These are phyloP conservation scores for Aspergillus biplanus DNA, from an alignment of 495 filamentous ascomycete genomes.

Conservation along the genomic window DNA sequence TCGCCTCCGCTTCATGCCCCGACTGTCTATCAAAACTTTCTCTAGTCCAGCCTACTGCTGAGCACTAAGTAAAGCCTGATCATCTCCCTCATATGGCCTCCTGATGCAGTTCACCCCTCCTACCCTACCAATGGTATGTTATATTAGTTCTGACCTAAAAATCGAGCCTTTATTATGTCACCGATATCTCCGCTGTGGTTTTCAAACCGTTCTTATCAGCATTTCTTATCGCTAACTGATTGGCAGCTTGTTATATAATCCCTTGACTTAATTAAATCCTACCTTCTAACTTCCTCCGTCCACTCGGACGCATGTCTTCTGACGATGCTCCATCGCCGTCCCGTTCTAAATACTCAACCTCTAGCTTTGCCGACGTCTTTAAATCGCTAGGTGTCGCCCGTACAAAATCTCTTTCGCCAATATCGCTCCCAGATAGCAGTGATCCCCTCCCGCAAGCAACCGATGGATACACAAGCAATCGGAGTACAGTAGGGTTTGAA, in stretches of 20 bases:
- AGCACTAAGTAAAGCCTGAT: constrained; percentile 20
- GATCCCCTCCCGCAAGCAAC: constrained; percentile 36
- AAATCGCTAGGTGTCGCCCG: constrained; percentile 48
- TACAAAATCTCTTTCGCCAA: constrained; percentile 44
- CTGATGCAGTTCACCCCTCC: constrained; percentile 13
- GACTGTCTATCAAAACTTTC: constrained; percentile 6
- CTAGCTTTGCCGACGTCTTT: constrained; percentile 51
- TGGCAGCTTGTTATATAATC: constrained; percentile 26
- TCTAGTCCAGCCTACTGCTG: constrained; percentile 13
- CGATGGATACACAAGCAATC: constrained; percentile 37
- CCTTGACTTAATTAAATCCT: constrained; percentile 22
- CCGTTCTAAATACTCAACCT: constrained; percentile 42
- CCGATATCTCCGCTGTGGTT: not conserved
- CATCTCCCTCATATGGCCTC: constrained; percentile 15
- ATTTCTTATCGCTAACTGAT: constrained; percentile 24
- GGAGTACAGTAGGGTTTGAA: constrained; percentile 40
- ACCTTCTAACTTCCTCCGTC: constrained; percentile 32
- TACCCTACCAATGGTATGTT: constrained; percentile 24
- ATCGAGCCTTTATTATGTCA: not conserved
- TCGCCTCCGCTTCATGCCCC: constrained; percentile 1
- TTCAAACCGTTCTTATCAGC: constrained; percentile 11
- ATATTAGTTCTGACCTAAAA: not conserved
- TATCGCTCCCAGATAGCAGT: constrained; percentile 41
- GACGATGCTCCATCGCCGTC: constrained; percentile 47
- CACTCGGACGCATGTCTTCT: constrained; percentile 49